Base-by-base conservation (phyloP, 2,329 filamentous ascomycete species). In the Diaporthe eres region DNA sequence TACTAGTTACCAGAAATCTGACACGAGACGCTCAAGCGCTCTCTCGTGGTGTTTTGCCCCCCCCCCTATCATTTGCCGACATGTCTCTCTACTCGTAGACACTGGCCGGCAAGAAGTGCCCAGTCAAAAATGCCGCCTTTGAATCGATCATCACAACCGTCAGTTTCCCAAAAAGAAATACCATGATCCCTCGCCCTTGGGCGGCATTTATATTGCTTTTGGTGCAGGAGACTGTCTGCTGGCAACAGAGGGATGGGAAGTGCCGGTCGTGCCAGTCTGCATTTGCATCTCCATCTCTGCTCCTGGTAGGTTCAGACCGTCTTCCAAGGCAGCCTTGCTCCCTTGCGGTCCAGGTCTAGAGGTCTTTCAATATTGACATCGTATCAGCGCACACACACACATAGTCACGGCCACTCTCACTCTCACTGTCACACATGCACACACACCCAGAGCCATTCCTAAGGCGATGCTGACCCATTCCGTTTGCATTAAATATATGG, bases 21-120 rank as follows among this genome's bases (percentile, higher is more conserved):
- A 19, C 31, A 57, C 53, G 31, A 3, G 4, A 57, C 15, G 31
- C 17, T 39, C 37, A 5, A 39, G 37, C 37, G 37, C 37, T 13
- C 37, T 13, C 17, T 22, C 55, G 4, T 19, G 28, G 28, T 28
- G 22, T 47, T 25, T 22, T 19, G 10, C 9, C 58, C 17, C 19
- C 19, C 1, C 2, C 22, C 12, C 8, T 8, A 76, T 60, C 79
- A 76, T 78, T 81, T 49, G 73, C 31, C 51, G 51, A 8, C 42
- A 49, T 4, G 44, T 4, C 17, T 25, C 49, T 25, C 34, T 71
- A 9, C 28, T 31, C 39, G 37, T 44, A 4, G 15, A 60, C 13
- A 53, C 3, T 10, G 17, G 9, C 13, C 19, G 22, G 28, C 8
- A 37, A 60, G 31, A 60, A 60, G 19, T 37, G 31, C 3, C 10